Base-by-base conservation (phyloP, 2,329 filamentous ascomycete species). In the Clarireedia homoeocarpa region DNA sequence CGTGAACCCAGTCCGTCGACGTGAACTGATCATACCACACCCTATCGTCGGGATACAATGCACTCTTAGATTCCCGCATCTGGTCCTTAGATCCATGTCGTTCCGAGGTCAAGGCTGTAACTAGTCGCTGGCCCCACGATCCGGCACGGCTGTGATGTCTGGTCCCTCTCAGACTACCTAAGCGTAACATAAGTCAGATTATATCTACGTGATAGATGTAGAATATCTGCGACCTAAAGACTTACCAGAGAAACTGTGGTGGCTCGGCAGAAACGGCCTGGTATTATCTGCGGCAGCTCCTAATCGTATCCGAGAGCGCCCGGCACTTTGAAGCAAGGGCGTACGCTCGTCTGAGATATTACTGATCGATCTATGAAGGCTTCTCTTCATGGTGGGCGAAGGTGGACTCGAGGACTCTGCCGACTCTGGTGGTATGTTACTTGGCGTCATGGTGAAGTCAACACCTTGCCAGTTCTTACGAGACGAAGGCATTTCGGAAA, bases 21-120 rank as follows among this genome's bases (percentile, higher is more conserved):
- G 91, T 96, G 67, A 96, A 96, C 72, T 99, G 94, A 75, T 99
- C 94, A 73, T 97, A 97, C 94, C 94, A 97, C 9, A 95, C 88
- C 58, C 94, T 85, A 63, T 97, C 91, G 67, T 96, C 89, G 51
- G 85, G 76, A 64, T 83, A 85, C 9, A 87, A 72, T 4, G 83
- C 85, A 36, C 77, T 74, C 66, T 85, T 88, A 49, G 84, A 85
- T 60, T 86, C 83, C 59, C 77, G 71, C 71, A 85, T 64, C 3
- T 63, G 61, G 17, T 66, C 61, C 26, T 69, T 71, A 49, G 65
- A 63, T 49, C 64, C 69, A 65, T 77, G 80, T 60, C 77, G 75
- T 65, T 79, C 84, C 57, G 73, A 75, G 56, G 58, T 61, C 39
- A 88, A 74, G 53, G 82, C 85, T 58, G 79, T 80, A 58, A 81